Base-by-base conservation (phyloP, 768 basidiomycete species). In the Naematelia aurantialba region DNA sequence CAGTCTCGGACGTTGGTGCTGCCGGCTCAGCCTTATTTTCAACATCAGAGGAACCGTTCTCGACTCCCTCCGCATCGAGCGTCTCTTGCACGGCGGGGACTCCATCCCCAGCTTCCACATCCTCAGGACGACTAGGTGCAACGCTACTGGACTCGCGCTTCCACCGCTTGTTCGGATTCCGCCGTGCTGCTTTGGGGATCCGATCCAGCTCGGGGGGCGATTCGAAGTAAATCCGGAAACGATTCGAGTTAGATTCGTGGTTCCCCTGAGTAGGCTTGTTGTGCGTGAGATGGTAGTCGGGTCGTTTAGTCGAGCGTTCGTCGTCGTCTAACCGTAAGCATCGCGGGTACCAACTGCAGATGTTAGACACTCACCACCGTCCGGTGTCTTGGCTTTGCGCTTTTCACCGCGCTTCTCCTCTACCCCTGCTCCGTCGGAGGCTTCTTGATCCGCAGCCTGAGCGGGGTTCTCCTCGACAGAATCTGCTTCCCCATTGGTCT, bases 151-250 rank as follows among this genome's bases (percentile, higher is more conserved):
- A 63, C 30, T 68, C 72, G 51, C 66, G 65, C 58, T 67, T 67
- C 62, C 61, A 60, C 24, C 68, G n/a, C 59, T 69, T 69, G 42
- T 71, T 65, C 45, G 61, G 61, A 56, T 68, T 68, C 42, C 56
- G 45, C 45, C 59, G 42, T 26, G 58, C 24, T 26, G 71, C 65
- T 59, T 73, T 70, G 1, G 72, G 69, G 22, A 70, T 66, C 8
- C 69, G 61, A 59, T 74, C 75, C 21, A 70, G 61, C 26, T 75
- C 67, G 17, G 76, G 68, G 4, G 79, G 79, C 25, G 75, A 76
- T 24, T 78, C 75, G 60, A 80, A 79, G 72, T 80, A 79, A 45
- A 80, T 79, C 11, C 79, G 61, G 39, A 80, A 73, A 11, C 79
- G 71, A 56, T 77, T 78, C 65, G 78, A 67, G 25, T 64, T 67